Evolutionary conservation across 495 filamentous ascomycete species (phyloP), one percentile per base, ranked within the genome.

Genomic region (Pyronema omphalodes): DNA sequence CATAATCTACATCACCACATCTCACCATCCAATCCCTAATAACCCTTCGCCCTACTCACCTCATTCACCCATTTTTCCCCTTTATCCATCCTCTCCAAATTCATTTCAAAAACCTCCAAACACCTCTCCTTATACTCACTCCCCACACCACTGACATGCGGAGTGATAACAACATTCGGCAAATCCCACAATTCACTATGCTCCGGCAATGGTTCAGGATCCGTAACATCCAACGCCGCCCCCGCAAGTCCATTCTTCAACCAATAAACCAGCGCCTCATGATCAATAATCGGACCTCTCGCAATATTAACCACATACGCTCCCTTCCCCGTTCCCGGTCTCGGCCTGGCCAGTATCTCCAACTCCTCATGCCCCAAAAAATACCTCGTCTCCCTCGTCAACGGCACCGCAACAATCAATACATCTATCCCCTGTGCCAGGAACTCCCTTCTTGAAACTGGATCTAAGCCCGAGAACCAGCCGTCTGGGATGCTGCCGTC

Each of bases 171-270:
- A 19, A 83, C 71, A 69, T 89, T 88, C 54, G 76, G 72, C 58
- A 79, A 68, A n/a, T 73, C 75, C 78, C 84, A 91, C 35, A 94
- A 65, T 54, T 79, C 75, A 66, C 80, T 74, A 8, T 82, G 79
- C 23, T 69, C 56, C 0, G 84, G 83, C 58, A 94, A 62, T 0
- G 87, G 87, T 61, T 94, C 88, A 0, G 85, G 85, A 52, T 91
- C 86, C 37, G 86, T 84, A 0, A 93, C 88, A 68, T 94, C 88
- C 40, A 93, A 65, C 44, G 84, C 84, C 8, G 86, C 77, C 17
- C 84, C 86, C 29, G 77, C 71, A 46, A 94, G 67, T 1, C 67
- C 74, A 34, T 59, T 65, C 53, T 80, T 71, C 9, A 86, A 66
- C 3, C 85, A 78, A 0, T 67, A 69, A 9, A 89, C 69, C 29